Conservation (phyloP, 2,329 filamentous ascomycete species). For the Cercospora berteroae region DNA sequence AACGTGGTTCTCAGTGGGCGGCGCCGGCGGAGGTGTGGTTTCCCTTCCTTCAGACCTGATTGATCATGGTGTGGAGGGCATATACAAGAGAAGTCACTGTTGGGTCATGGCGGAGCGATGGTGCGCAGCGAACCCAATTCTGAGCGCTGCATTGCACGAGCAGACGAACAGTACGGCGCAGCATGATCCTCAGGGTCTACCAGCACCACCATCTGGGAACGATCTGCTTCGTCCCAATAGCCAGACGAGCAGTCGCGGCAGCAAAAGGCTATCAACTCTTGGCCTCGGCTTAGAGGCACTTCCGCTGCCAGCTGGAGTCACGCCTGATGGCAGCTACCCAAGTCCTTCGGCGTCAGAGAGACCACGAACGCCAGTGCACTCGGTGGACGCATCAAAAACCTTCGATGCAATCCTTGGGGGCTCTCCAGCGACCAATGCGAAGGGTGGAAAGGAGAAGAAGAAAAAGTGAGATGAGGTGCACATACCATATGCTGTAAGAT, state of each 20-base stretch:
- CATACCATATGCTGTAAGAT: neutral
- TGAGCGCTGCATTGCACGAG: slow-evolving; percentile 33
- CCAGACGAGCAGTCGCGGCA: slow-evolving; percentile 22
- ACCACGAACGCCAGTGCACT: slow-evolving; percentile 33
- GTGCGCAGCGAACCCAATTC: slow-evolving; percentile 46
- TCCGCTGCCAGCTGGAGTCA: slow-evolving; percentile 46
- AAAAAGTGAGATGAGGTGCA: slow-evolving; percentile 21
- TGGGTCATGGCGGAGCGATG: slow-evolving; percentile 65
- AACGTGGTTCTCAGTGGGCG: slow-evolving; percentile 68
- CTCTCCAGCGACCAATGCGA: slow-evolving; percentile 29
- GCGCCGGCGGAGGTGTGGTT: slow-evolving; percentile 63
- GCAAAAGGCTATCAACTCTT: slow-evolving; percentile 46
- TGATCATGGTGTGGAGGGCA: slow-evolving; percentile 64
- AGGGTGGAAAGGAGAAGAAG: slow-evolving; percentile 37
- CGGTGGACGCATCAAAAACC: slow-evolving; percentile 44
- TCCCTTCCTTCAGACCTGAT: slow-evolving; percentile 63
- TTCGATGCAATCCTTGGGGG: slow-evolving; percentile 49
- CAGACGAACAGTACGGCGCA: slow-evolving; percentile 19
- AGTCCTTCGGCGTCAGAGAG: slow-evolving; percentile 23
- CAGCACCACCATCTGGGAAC: slow-evolving; percentile 24
- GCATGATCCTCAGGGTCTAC: slow-evolving; percentile 18
- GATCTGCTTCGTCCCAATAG: slow-evolving; percentile 24
- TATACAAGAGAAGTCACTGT: slow-evolving; percentile 67
- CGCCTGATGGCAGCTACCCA: slow-evolving; percentile 35
- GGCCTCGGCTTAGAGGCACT: slow-evolving; percentile 49